These are phyloP conservation scores for Tremellales sp. DNA, from an alignment of 1,284 basidiomycete species.

Conservation along the genomic window DNA sequence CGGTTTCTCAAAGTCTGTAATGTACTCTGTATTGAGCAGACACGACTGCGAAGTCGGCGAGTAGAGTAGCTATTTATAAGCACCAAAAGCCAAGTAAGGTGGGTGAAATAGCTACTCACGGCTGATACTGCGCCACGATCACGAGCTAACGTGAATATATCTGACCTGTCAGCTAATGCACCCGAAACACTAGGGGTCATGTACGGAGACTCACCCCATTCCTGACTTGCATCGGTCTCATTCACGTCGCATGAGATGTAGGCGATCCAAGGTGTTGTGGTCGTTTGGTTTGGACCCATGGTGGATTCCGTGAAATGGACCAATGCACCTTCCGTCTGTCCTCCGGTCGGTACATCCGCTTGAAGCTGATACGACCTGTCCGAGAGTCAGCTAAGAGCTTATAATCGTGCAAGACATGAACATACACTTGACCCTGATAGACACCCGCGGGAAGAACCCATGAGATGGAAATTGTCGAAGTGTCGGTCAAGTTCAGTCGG, in stretches of 20 bases:
- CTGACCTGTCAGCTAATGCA: conserved; percentile 35
- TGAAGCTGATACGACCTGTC: conserved; percentile 42
- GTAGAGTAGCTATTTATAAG: conserved; percentile 62
- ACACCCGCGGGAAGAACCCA: conserved; percentile 54
- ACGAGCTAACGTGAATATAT: conserved; percentile 74
- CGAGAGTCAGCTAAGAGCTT: neutral
- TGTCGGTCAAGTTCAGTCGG: conserved; percentile 56
- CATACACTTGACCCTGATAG: conserved; percentile 39
- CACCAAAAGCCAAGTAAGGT: conserved; percentile 3
- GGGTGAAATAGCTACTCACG: conserved; percentile 48
- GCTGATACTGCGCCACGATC: conserved; percentile 73
- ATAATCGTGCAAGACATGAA: conserved; percentile 2
- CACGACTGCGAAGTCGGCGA: conserved; percentile 67
- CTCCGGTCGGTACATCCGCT: conserved; percentile 38
- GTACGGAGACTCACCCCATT: conserved; percentile 31
- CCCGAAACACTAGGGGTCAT: neutral
- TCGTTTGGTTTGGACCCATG: conserved; percentile 52
- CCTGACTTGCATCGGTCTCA: conserved; percentile 56
- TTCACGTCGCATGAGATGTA: conserved; percentile 76
- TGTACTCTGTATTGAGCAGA: conserved; percentile 67
- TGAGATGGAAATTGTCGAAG: conserved; percentile 58
- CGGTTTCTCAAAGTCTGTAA: conserved; percentile 63
- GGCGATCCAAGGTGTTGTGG: conserved; percentile 77
- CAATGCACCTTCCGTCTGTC: conserved; percentile 60
- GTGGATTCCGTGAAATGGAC: conserved; percentile 68